These are phyloP conservation scores for Naegleria gruberi DNA, from an alignment of 208 protist species.

Conservation along the genomic window DNA sequence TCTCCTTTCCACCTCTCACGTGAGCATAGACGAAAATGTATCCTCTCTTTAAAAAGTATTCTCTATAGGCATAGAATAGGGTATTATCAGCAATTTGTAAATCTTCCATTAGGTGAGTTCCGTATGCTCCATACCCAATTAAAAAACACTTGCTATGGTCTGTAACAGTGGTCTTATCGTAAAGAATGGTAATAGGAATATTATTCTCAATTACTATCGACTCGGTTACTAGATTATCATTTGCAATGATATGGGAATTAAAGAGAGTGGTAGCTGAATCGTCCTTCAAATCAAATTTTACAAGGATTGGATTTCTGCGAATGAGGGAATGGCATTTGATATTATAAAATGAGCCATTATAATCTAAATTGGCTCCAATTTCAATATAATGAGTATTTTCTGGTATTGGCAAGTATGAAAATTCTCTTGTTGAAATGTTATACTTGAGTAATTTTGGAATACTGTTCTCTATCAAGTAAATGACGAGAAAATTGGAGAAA, in stretches of 20 bases:
- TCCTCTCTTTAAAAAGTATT: neutral
- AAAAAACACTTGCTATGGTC: neutral
- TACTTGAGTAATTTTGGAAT: neutral
- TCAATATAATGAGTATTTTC: neutral
- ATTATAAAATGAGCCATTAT: neutral
- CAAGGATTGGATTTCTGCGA: neutral
- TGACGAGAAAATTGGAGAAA: neutral
- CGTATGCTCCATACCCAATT: conserved; percentile 15
- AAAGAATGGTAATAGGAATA: neutral
- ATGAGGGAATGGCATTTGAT: neutral
- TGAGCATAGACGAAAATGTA: conserved; percentile 3
- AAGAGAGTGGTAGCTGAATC: neutral
- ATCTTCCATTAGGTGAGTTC: neutral
- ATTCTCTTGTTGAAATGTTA: neutral
- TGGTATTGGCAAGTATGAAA: neutral
- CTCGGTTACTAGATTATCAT: neutral
- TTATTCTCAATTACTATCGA: neutral
- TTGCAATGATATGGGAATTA: neutral
- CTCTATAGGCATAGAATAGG: neutral
- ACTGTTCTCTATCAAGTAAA: neutral
- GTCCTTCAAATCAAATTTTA: neutral
- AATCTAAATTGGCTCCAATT: neutral
- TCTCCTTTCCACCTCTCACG: conserved; percentile 22
- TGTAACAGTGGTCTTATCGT: neutral
- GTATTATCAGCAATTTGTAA: neutral